Evolutionary conservation across 2,329 filamentous ascomycete genomes (phyloP).

Genomic region (Stromatinia cepivora): DNA sequence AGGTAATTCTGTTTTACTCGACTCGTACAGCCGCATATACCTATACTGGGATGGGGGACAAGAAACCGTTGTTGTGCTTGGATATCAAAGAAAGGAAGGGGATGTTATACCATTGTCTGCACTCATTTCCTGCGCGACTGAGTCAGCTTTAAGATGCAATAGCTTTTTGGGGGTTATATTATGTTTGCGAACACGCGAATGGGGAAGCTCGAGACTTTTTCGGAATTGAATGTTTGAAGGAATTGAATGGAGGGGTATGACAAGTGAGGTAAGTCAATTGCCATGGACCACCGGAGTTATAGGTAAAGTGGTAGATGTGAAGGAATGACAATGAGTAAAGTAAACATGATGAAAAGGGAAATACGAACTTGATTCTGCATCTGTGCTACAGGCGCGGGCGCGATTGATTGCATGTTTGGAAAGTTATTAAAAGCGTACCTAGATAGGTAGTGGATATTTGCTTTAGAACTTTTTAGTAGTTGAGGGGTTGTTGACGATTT

Average conservation of each 20-base stretch:
- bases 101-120: conserved; percentile 37
- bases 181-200: conserved; percentile 5
- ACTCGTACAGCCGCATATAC: conserved; percentile 24
- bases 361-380: conserved; percentile 38
- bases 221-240: conserved; percentile 16
- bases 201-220: conserved; percentile 3
- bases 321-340: neutral
- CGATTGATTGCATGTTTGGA: conserved; percentile 38
- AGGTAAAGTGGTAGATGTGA: conserved; percentile 11
- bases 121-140: conserved; percentile 38
- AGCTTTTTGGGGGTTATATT: neutral
- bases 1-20: conserved; percentile 15
- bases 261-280: conserved; percentile 19
- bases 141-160: conserved; percentile 33
- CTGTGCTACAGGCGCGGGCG: conserved; percentile 38
- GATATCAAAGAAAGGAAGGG: conserved; percentile 12
- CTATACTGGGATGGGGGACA: conserved; percentile 15
- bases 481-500: neutral
- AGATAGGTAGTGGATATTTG: neutral
- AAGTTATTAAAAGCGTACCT: neutral
- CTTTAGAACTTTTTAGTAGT: neutral
- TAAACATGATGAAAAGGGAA: conserved; percentile 10
- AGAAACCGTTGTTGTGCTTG: conserved; percentile 16
- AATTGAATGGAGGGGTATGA: conserved; percentile 23
- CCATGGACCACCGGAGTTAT: conserved; percentile 7